A percentile compares a stretch with the other conserved stretches of the same genome.
Evolutionary conservation across 148 eudicot species (phyloP).

Genomic region (Arbutus unedo): DNA sequence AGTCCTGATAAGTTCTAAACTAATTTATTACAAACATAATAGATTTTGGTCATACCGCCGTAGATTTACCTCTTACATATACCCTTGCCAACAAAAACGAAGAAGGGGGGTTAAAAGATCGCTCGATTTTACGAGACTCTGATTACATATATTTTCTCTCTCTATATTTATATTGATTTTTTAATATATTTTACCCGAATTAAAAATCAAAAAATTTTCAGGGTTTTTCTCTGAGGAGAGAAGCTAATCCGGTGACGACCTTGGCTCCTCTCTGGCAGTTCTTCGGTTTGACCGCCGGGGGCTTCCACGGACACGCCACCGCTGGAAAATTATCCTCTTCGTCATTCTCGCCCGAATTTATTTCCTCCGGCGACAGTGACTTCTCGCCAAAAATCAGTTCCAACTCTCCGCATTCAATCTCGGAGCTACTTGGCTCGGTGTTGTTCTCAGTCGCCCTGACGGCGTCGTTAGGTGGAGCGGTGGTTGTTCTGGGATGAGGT

Average conservation of each 20-base stretch:
- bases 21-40: background rate
- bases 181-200: constrained; percentile 9
- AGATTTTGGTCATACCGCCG: too few relatives aligned
- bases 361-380: background rate
- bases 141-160: background rate
- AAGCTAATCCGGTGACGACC: constrained; percentile 61
- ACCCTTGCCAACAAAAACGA: constrained; percentile 16
- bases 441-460: constrained; percentile 3
- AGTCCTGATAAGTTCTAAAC: constrained; percentile 1
- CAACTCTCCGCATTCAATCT: constrained; percentile 27
- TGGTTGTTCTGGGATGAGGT: constrained; percentile 31
- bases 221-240: constrained; percentile 50
- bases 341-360: constrained; percentile 12
- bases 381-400: constrained; percentile 34
- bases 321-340: constrained; percentile 14
- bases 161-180: background rate
- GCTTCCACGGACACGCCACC: constrained; percentile 34
- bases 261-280: constrained; percentile 41
- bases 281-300: constrained; percentile 52
- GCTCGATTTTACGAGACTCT: constrained; percentile 7
- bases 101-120: constrained; percentile 7
- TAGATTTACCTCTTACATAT: constrained; percentile 19
- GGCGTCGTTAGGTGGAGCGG: background rate
- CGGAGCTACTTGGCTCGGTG: background rate
- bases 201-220: constrained; percentile 35